Conservation (phyloP, 129 eudicot genomes). For the Pseudognaphalium luteoalbum region DNA sequence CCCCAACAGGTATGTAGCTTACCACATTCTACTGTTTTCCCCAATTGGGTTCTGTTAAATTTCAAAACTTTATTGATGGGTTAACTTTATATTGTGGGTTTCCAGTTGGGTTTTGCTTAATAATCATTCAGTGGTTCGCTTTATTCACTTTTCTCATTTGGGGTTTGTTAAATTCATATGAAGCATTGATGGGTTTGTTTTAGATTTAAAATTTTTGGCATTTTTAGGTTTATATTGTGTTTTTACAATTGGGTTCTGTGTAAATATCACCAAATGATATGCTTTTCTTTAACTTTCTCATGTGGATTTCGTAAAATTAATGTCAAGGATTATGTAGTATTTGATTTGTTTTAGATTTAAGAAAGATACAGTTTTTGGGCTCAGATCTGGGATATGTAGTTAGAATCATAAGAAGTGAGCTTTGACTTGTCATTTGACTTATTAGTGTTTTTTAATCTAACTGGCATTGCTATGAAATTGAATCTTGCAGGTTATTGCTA, state of each 20-base stretch:
- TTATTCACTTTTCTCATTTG: background rate
- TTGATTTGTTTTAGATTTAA: background rate
- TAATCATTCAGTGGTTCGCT: background rate
- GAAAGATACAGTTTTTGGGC: slow-evolving; percentile 28
- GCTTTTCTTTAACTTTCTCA: background rate
- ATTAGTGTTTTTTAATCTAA: slow-evolving; percentile 15
- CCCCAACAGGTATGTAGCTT: slow-evolving; percentile 76
- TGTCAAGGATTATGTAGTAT: background rate
- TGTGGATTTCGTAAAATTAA: slow-evolving; percentile 1
- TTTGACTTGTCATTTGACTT: slow-evolving; percentile 16
- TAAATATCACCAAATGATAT: background rate
- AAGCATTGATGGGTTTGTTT: background rate
- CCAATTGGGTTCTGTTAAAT: slow-evolving; percentile 29
- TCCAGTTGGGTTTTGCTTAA: background rate
- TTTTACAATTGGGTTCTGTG: background rate
- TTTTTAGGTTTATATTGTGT: background rate
- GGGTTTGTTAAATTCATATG: background rate
- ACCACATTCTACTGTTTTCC: slow-evolving; percentile 4
- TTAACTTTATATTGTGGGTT: background rate
- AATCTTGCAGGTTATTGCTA: slow-evolving; percentile 50
- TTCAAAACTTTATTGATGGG: slow-evolving; percentile 10
- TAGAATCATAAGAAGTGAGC: slow-evolving; percentile 11
- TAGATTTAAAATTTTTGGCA: background rate
- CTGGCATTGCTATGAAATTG: slow-evolving; percentile 17
- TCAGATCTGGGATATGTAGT: slow-evolving; percentile 62